Base-by-base conservation (phyloP, 768 basidiomycete genomes). In the Boletus insuetus region DNA sequence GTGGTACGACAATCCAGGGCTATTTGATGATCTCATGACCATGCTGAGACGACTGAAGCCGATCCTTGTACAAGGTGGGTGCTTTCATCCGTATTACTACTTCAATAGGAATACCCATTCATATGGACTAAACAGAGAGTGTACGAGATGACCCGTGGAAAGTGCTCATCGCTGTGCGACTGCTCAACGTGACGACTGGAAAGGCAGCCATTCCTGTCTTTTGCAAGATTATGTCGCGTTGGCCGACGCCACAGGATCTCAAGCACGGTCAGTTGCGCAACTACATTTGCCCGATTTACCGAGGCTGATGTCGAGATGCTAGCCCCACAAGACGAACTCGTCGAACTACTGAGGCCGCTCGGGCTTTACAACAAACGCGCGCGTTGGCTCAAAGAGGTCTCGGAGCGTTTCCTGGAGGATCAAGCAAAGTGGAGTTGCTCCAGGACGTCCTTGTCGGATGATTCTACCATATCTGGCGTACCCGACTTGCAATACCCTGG, bases 141-240 rank as follows among this genome's bases (percentile, higher is more conserved):
- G 71, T 87, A 22, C 74, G 78, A 0, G 67, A 77, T 19, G 77
- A 84, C 59, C 84, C 85, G 7, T 90, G 87, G 86, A 87, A 83
- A 66, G 67, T 91, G 35, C 73, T 91, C 8, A 75, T 90, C 19
- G 85, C 83, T 1, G 82, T 82, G 7, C 83, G 79, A 35, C 72
- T 91, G 6, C 78, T 91, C 19, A 91, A 91, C 63, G 84, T 85
- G 64, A 89, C 89, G 0, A 70, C 80, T 0, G 87, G 84, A 14
- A 79, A 77, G 61, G 69, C 76, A 14, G 85, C 87, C 10, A 77
- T 87, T 32, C 89, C 89, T 3, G 74, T 85, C 14, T 87, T 89
- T 62, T 81, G 79, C 77, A 67, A 73, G 20, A 73, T 91, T 26
- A 63, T 88, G 16, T 55, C 67, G 6, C 75, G 69, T 20, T 91